phyloP scores from a whole-genome alignment of 2,329 filamentous ascomycete genomes.

The Scortechinia acanthostroma region DNA sequence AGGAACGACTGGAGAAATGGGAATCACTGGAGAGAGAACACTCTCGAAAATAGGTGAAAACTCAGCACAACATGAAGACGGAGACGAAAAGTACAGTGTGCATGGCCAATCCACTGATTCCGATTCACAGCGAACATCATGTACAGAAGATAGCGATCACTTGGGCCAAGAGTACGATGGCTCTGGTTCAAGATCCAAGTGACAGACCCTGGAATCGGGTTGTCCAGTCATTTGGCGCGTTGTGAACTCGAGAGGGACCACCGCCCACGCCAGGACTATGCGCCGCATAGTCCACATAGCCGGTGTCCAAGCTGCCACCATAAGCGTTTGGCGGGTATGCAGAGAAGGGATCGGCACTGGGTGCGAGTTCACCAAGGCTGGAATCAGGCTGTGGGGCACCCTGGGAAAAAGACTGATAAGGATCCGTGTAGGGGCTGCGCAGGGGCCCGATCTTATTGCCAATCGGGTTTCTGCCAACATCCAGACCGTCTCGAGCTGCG shows the following conservation, averaged over 20 bases:
- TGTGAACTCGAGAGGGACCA: constrained; percentile 20
- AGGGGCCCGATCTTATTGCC: constrained; percentile 16
- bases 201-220: constrained; percentile 65
- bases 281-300: constrained; percentile 24
- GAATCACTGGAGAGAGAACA: background rate
- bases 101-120: background rate
- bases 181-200: constrained; percentile 40
- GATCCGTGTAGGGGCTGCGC: constrained; percentile 21
- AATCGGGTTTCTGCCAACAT: constrained; percentile 4
- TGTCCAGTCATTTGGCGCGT: constrained; percentile 46
- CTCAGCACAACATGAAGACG: background rate
- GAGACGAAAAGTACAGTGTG: too few relatives aligned
- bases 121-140: background rate
- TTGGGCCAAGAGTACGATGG: constrained; percentile 11
- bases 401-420: constrained; percentile 23
- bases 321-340: constrained; percentile 14
- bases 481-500: constrained; percentile 5
- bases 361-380: constrained; percentile 19
- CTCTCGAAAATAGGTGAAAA: background rate
- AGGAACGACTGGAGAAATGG: background rate
- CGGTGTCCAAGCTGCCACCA: constrained; percentile 23
- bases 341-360: constrained; percentile 11
- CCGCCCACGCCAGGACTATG: constrained; percentile 23
- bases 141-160: background rate
- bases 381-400: constrained; percentile 18